These are phyloP conservation scores for Capsicum chinense DNA, from an alignment of 257 asterid genomes.

Conservation along the genomic window DNA sequence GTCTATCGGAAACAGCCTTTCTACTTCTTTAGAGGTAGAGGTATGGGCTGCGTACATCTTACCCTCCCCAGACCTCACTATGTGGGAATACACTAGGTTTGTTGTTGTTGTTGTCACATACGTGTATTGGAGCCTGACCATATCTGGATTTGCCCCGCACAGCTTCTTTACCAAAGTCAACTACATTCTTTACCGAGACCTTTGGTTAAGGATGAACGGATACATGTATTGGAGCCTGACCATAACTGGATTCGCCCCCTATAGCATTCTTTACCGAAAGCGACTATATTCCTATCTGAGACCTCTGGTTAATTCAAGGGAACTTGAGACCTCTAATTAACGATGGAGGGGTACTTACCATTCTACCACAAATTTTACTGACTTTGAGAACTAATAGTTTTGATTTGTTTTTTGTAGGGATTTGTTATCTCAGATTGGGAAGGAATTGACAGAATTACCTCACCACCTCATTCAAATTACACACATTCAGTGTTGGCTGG, in stretches of 20 bases:
- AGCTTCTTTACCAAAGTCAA: not conserved
- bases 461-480: constrained; percentile 45
- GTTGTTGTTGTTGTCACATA: too few relatives aligned
- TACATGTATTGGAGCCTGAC: too few relatives aligned
- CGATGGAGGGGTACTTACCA: not conserved
- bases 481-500: constrained; percentile 41
- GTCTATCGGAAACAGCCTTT: too few relatives aligned
- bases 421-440: constrained; percentile 57
- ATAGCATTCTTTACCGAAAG: not conserved
- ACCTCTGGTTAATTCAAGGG: not conserved
- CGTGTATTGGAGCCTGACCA: not conserved
- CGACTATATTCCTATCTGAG: not conserved
- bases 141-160: fast-evolving
- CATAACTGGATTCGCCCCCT: too few relatives aligned
- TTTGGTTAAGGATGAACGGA: too few relatives aligned
- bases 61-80: too few relatives aligned
- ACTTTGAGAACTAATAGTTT: not conserved
- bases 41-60: too few relatives aligned
- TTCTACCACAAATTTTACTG: not conserved
- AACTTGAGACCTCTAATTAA: not conserved
- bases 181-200: too few relatives aligned
- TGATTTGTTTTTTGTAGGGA: constrained; percentile 38
- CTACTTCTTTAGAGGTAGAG: too few relatives aligned
- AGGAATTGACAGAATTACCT: constrained; percentile 48
- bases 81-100: too few relatives aligned